These are phyloP conservation scores for Lathyrus tuberosus DNA, from an alignment of 306 rosid species.

Conservation along the genomic window DNA sequence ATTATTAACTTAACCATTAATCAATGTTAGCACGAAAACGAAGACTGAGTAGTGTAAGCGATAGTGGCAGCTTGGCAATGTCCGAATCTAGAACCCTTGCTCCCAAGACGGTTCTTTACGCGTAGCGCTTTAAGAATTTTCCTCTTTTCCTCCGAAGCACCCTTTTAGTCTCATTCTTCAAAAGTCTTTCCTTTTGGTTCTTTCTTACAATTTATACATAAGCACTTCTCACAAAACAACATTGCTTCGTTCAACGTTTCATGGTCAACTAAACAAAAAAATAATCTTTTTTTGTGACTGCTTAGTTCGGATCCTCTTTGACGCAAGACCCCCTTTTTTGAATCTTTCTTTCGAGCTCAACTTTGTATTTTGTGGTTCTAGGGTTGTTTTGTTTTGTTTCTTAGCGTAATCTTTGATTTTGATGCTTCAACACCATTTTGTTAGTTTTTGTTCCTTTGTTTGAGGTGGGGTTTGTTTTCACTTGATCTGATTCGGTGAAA, in stretches of 20 bases:
- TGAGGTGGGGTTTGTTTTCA: conserved; percentile 37
- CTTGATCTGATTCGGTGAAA: conserved; percentile 42
- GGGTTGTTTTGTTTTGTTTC: conserved; percentile 2
- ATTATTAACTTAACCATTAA: neutral
- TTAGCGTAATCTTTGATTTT: conserved; percentile 28
- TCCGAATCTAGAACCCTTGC: conserved; percentile 34
- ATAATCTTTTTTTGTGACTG: conserved; percentile 35
- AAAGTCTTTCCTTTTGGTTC: conserved; percentile 8
- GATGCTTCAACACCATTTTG: conserved; percentile 23
- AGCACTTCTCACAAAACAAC: neutral
- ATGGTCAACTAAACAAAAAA: conserved; percentile 48
- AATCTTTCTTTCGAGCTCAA: conserved; percentile 36
- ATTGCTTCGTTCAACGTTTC: conserved; percentile 24
- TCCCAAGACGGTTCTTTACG: conserved; percentile 38
- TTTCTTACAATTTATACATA: conserved; percentile 6
- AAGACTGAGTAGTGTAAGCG: conserved; percentile 1
- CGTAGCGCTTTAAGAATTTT: conserved; percentile 40
- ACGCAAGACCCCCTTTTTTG: conserved; percentile 30
- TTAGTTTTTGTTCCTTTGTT: neutral
- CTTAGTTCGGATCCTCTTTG: conserved; percentile 62
- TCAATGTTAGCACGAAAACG: neutral
- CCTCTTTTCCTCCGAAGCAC: neutral
- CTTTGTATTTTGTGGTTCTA: conserved; percentile 30
- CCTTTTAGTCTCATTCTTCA: neutral
- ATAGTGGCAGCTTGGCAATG: conserved; percentile 27